A percentile compares a stretch with the other conserved stretches of the same genome.
Conservation (phyloP, 441 rosid species). For the Heliophila coronopifolia region DNA sequence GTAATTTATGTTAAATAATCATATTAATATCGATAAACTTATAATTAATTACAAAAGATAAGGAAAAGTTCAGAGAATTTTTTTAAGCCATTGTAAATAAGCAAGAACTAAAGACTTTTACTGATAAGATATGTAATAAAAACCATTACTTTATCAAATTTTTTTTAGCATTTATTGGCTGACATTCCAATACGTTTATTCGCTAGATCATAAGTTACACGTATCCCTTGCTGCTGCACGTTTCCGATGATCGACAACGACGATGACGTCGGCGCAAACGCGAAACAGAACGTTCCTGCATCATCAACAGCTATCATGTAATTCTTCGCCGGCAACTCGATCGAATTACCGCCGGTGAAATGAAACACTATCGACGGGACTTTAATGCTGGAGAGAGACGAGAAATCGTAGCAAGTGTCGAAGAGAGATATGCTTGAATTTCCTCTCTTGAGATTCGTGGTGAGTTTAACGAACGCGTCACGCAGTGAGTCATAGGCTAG, state of each 20-base stretch:
- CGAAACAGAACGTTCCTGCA: slow-evolving; percentile 75
- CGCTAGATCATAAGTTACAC: slow-evolving; percentile 72
- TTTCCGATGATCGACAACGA: slow-evolving; percentile 81
- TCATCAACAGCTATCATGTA: slow-evolving; percentile 72
- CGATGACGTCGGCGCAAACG: slow-evolving; percentile 76
- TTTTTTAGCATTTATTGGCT: too few species aligned
- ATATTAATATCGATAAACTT: too few species aligned
- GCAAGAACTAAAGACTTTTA: too few species aligned
- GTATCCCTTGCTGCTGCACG: slow-evolving; percentile 86
- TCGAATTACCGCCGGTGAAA: slow-evolving; percentile 69
- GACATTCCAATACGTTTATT: too few species aligned
- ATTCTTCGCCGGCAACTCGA: slow-evolving; percentile 77
- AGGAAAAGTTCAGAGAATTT: too few species aligned
- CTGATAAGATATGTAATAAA: too few species aligned
- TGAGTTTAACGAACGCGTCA: slow-evolving; percentile 39
- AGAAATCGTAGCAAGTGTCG: slow-evolving; percentile 78
- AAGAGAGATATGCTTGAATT: slow-evolving; percentile 65
- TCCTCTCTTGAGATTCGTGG: slow-evolving; percentile 24
- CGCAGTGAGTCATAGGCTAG: slow-evolving; percentile 54
- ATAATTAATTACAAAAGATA: too few species aligned
- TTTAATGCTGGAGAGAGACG: slow-evolving; percentile 71
- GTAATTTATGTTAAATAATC: too few species aligned
- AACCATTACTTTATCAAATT: too few species aligned
- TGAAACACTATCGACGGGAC: slow-evolving; percentile 90
- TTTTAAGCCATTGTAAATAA: too few species aligned